These are phyloP conservation scores for Aspergillus unguis DNA, from an alignment of 2,329 filamentous ascomycete species.

Conservation along the genomic window DNA sequence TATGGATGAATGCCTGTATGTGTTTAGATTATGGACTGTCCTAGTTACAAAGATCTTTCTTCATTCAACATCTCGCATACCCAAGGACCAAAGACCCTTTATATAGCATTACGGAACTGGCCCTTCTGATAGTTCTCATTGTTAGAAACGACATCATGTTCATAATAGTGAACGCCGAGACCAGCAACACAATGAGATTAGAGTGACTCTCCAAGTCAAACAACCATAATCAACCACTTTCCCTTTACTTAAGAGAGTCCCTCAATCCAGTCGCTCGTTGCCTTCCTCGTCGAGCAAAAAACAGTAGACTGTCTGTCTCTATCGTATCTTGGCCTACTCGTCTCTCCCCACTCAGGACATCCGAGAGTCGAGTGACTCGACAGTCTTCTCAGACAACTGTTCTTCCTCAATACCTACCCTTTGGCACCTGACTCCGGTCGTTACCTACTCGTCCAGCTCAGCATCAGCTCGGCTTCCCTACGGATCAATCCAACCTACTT, in stretches of 20 bases:
- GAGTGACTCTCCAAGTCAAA: background rate
- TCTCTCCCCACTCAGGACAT: background rate
- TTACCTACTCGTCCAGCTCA: background rate
- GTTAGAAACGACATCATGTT: background rate
- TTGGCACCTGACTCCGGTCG: background rate
- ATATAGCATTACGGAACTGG: no score
- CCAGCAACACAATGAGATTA: conserved; percentile 3
- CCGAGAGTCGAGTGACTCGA: background rate
- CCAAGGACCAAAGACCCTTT: no score
- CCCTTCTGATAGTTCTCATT: no score
- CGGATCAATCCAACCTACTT: background rate
- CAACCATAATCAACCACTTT: no score
- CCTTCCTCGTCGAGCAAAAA: background rate
- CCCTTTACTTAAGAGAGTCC: background rate
- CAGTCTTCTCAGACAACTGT: background rate
- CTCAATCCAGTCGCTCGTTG: background rate
- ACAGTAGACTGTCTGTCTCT: background rate
- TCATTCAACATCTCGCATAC: no score
- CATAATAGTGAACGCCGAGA: background rate
- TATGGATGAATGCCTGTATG: background rate
- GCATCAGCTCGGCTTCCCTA: no score
- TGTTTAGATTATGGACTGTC: background rate
- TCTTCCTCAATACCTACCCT: no score
- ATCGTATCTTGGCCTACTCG: background rate
- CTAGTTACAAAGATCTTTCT: background rate